Base-by-base conservation (phyloP, 2,329 filamentous ascomycete species). In the Diaporthe destruens region DNA sequence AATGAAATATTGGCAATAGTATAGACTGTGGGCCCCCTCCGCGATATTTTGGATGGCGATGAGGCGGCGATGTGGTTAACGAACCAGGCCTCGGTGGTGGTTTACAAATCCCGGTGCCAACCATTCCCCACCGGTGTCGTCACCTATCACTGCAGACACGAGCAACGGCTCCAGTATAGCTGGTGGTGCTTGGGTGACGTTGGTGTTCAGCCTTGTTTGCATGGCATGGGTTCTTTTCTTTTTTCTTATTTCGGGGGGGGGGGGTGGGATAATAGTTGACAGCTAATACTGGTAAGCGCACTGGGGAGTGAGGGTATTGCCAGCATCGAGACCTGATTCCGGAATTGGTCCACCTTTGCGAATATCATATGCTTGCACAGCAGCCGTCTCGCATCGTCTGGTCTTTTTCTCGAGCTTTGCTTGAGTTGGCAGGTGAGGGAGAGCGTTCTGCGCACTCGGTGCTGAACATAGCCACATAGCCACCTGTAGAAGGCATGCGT, bases 1-100 rank as follows among this genome's bases (percentile, higher is more conserved):
- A 47, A 69, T 72, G 61, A 72, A 72, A 69, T 72, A 74, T 74
- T 72, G 69, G 36, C 72, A 72, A 65, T 74, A 69, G 63, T 74
- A 49, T n/a, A 36, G 32, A 47, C 47, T 20, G 53, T 61, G 61
- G 61, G 32, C 32, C 61, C 47, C 32, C n/a, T n/a, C 47, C 32
- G n/a, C 47, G n/a, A 39, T 36, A 39, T 39, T 66, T 39, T 39
- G 23, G 61, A 66, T n/a, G 44, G 61, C 61, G 32, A 66, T 20
- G n/a, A 53, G 44, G 32, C 61, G 47, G 47, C 32, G 61, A 53
- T 18, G 25, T 18, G 61, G 51, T 66, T 66, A 39, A 66, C 61
- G 61, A 66, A 53, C 61, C 61, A 47, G 57, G 57, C 57, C 16
- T 61, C 57, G 8, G 39, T 47, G 12, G n/a, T 42, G 23, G n/a